phyloP scores from a whole-genome alignment of 768 basidiomycete genomes.

The Hericium coralloides region DNA sequence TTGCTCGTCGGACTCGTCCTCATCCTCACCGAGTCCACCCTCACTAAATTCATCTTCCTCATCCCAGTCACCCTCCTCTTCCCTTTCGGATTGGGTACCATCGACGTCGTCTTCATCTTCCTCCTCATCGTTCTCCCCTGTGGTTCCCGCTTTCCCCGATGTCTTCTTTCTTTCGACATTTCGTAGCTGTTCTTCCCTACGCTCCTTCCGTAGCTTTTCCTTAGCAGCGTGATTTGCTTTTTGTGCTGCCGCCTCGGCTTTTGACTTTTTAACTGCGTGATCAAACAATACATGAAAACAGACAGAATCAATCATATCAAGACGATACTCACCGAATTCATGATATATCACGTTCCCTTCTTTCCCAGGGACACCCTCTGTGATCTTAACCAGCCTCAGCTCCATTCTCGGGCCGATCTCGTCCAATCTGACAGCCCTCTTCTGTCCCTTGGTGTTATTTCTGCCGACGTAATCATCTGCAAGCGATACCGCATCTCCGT shows the following conservation, averaged over 20 bases:
- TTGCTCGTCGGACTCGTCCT: slow-evolving; percentile 26
- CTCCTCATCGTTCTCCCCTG: slow-evolving; percentile 27
- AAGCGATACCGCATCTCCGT: slow-evolving; percentile 70
- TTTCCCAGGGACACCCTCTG: slow-evolving; percentile 88
- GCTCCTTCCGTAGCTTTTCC: slow-evolving; percentile 63
- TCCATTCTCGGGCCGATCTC: slow-evolving; percentile 97
- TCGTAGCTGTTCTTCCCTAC: slow-evolving; percentile 83
- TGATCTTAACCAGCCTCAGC: slow-evolving; percentile 84
- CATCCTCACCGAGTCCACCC: slow-evolving; percentile 34
- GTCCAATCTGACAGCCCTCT: slow-evolving; percentile 83
- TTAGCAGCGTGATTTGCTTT: slow-evolving; percentile 73
- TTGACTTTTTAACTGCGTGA: slow-evolving; percentile 77
- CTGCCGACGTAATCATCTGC: slow-evolving; percentile 92
- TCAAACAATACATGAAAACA: not conserved
- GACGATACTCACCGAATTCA: slow-evolving; percentile 63
- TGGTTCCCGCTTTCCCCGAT: slow-evolving; percentile 23
- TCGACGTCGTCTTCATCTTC: slow-evolving; percentile 27
- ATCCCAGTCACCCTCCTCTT: slow-evolving; percentile 35
- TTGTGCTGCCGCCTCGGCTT: slow-evolving; percentile 57
- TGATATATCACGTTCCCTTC: slow-evolving; percentile 93
- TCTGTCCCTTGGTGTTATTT: slow-evolving; percentile 87
- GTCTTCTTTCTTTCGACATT: slow-evolving; percentile 81
- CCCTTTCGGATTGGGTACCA: slow-evolving; percentile 26
- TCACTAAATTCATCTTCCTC: slow-evolving; percentile 61
- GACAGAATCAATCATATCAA: slow-evolving; percentile 1